Conservation (phyloP, 2,329 filamentous ascomycete species). For the Phialocephala sp. region DNA sequence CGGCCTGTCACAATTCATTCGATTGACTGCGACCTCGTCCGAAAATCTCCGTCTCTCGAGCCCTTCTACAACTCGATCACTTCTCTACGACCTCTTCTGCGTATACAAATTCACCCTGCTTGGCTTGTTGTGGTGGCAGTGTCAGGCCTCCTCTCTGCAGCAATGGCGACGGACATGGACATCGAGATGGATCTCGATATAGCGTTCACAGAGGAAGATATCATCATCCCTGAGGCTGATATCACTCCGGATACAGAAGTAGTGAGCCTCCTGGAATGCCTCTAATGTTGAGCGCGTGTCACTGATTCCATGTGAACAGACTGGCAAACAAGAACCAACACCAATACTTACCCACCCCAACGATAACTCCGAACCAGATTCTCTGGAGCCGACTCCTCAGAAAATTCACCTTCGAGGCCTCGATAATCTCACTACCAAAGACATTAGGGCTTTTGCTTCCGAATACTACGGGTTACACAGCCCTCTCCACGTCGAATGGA, state of each 20-base stretch:
- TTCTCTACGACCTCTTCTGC: too few species aligned
- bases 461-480: conserved; percentile 65
- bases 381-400: conserved; percentile 33
- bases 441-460: conserved; percentile 77
- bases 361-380: conserved; percentile 34
- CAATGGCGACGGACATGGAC: conserved; percentile 60
- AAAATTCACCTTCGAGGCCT: conserved; percentile 76
- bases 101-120: background rate
- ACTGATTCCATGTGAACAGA: conserved; percentile 28
- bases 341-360: conserved; percentile 37
- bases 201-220: conserved; percentile 52
- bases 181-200: conserved; percentile 79
- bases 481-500: conserved; percentile 81
- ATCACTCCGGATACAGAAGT: conserved; percentile 25
- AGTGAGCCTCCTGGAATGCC: conserved; percentile 15
- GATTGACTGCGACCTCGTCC: background rate
- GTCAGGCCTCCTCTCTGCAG: background rate
- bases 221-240: conserved; percentile 32
- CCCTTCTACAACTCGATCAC: background rate
- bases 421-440: conserved; percentile 78
- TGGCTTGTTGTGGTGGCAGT: background rate
- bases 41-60: background rate
- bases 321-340: conserved; percentile 26
- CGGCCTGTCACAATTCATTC: background rate
- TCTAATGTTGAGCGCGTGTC: conserved; percentile 15